These are phyloP conservation scores for Flaveria robusta DNA, from an alignment of 129 eudicot genomes.

Conservation along the genomic window DNA sequence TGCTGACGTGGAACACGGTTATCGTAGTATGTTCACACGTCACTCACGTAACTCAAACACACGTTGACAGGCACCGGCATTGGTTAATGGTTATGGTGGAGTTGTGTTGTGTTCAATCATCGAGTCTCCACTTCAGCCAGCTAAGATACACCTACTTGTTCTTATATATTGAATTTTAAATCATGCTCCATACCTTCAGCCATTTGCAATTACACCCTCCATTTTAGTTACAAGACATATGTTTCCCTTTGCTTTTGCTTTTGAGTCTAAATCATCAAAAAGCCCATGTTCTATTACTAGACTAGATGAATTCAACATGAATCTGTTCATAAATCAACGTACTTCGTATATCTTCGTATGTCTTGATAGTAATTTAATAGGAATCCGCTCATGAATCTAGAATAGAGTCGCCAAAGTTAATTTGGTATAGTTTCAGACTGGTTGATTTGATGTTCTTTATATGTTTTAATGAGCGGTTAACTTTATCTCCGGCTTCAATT, in stretches of 20 bases:
- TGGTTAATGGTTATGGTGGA: conserved; percentile 9
- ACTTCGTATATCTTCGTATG: no score
- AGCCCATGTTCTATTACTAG: no score
- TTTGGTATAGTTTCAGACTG: no score
- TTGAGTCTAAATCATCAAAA: background rate
- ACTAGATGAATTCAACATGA: no score
- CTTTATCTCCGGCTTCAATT: no score
- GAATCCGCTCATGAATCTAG: no score
- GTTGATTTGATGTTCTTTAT: no score
- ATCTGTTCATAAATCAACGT: no score
- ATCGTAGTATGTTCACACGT: background rate
- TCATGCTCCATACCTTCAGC: conserved; percentile 15
- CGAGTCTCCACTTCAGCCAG: conserved; percentile 31
- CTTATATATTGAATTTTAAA: background rate
- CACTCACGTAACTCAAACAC: background rate
- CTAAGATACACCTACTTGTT: conserved; percentile 34
- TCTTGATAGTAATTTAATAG: no score
- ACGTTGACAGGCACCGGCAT: conserved; percentile 8
- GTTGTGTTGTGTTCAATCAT: conserved; percentile 28
- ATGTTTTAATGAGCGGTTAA: no score
- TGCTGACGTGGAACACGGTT: conserved; percentile 13
- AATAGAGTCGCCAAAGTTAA: no score
- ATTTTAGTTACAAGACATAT: background rate
- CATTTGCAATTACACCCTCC: conserved; percentile 2
- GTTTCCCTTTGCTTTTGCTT: background rate